Evolutionary conservation across 306 rosid species (phyloP).

Genomic region (Cucurbita argyrosperma): DNA sequence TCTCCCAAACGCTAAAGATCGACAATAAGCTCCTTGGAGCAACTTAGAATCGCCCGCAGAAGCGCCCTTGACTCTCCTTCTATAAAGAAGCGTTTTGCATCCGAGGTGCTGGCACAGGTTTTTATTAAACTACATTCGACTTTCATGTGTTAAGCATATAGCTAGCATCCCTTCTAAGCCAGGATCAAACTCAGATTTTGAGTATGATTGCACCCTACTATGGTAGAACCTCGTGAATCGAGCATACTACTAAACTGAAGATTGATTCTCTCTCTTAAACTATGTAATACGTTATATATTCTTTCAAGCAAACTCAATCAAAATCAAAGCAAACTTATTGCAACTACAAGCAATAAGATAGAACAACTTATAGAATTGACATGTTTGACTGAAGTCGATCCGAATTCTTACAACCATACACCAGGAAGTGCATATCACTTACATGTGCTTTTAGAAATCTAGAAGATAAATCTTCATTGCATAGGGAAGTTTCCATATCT

Average conservation of each 20-base stretch:
- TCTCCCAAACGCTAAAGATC: not conserved
- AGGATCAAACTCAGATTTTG: not conserved
- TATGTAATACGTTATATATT: too few species aligned
- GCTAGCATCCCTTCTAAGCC: not conserved
- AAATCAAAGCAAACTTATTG: too few species aligned
- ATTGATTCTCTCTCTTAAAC: too few species aligned
- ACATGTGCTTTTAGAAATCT: conserved; percentile 47
- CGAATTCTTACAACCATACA: not conserved
- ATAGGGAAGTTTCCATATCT: conserved; percentile 22
- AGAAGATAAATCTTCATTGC: conserved; percentile 34
- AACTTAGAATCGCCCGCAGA: too few species aligned
- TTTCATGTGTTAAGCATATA: not conserved
- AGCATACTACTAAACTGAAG: too few species aligned
- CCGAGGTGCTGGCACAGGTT: not conserved
- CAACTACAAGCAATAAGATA: not conserved
- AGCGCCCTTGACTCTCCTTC: too few species aligned
- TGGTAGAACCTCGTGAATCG: too few species aligned
- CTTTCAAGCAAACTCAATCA: too few species aligned
- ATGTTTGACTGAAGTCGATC: not conserved
- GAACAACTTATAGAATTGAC: not conserved
- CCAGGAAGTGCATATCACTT: conserved; percentile 9
- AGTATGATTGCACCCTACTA: not conserved
- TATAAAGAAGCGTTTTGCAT: too few species aligned
- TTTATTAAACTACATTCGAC: too few species aligned
- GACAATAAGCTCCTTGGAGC: not conserved